Evolutionary conservation across 345 rosid species (phyloP).

Genomic region (Stellera chamaejasme): DNA sequence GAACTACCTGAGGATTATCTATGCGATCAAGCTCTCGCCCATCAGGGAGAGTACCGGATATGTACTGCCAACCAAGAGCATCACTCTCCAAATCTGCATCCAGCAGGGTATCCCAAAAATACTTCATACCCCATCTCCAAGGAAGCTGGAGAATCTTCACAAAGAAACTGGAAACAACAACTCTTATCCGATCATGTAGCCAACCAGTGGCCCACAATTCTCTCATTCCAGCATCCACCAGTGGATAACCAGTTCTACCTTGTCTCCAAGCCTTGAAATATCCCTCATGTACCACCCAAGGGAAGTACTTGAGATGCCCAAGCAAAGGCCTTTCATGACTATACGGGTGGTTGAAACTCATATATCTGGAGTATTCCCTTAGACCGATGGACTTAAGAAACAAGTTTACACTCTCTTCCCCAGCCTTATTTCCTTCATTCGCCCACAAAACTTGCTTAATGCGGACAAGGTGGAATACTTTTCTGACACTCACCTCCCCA

Average conservation of each 20-base stretch:
- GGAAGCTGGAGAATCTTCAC: slow-evolving; percentile 96
- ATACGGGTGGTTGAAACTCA: slow-evolving; percentile 91
- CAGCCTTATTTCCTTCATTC: slow-evolving; percentile 84
- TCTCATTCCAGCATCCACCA: slow-evolving; percentile 99
- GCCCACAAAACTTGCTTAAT: slow-evolving; percentile 93
- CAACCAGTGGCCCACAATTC: slow-evolving; percentile 98
- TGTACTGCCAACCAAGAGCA: slow-evolving; percentile 98
- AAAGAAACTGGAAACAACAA: slow-evolving; percentile 95
- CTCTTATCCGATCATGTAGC: slow-evolving; percentile 94
- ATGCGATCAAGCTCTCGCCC: slow-evolving; percentile 86
- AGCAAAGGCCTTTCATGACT: slow-evolving; percentile 93
- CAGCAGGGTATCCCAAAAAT: slow-evolving; percentile 95
- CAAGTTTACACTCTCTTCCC: slow-evolving; percentile 90
- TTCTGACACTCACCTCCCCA: slow-evolving; percentile 95
- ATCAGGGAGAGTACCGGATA: slow-evolving; percentile 89
- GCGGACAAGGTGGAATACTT: slow-evolving; percentile 88
- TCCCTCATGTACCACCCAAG: slow-evolving; percentile 82
- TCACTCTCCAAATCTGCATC: slow-evolving; percentile 98
- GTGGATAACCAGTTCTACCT: slow-evolving; percentile 95
- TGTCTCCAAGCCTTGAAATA: slow-evolving; percentile 98
- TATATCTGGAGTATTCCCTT: slow-evolving; percentile 86
- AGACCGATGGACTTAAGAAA: slow-evolving; percentile 96
- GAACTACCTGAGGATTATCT: slow-evolving; percentile 77
- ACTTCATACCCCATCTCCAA: slow-evolving; percentile 99
- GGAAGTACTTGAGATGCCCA: slow-evolving; percentile 89